phyloP scores from a whole-genome alignment of 2,329 filamentous ascomycete species.

The Clarireedia homoeocarpa region DNA sequence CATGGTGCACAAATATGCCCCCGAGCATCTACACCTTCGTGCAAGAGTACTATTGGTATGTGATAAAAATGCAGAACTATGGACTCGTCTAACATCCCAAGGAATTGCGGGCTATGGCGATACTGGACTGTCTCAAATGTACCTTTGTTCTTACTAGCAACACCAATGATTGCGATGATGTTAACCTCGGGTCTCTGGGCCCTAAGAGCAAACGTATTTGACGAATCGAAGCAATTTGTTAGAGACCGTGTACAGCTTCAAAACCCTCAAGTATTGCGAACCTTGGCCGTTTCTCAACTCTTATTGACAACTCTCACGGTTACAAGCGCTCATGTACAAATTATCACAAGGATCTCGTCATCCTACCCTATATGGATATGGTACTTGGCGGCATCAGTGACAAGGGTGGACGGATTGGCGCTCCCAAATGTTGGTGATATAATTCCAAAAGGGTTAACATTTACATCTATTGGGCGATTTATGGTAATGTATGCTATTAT shows the following conservation, averaged over 20 bases:
- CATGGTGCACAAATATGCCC: slow-evolving; percentile 67
- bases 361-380: slow-evolving; percentile 88
- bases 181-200: slow-evolving; percentile 49
- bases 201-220: slow-evolving; percentile 17
- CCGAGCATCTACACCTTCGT: slow-evolving; percentile 92
- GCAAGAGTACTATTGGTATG: slow-evolving; percentile 83
- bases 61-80: slow-evolving; percentile 8
- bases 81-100: slow-evolving; percentile 31
- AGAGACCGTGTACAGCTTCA: background rate
- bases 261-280: slow-evolving; percentile 19
- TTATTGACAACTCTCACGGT: slow-evolving; percentile 64
- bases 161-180: slow-evolving; percentile 67
- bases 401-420: slow-evolving; percentile 6
- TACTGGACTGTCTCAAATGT: slow-evolving; percentile 88
- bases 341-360: slow-evolving; percentile 81
- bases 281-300: slow-evolving; percentile 63
- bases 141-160: slow-evolving; percentile 78
- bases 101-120: slow-evolving; percentile 78
- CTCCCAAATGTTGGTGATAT: background rate
- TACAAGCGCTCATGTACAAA: slow-evolving; percentile 85
- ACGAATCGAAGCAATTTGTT: background rate
- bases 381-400: slow-evolving; percentile 51
- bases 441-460: background rate
- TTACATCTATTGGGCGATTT: slow-evolving; percentile 33
- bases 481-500: slow-evolving; percentile 78